Evolutionary conservation across 2,329 filamentous ascomycete species (phyloP), one percentile per base, ranked within the genome.

Genomic region (Fusarium sublunatum): DNA sequence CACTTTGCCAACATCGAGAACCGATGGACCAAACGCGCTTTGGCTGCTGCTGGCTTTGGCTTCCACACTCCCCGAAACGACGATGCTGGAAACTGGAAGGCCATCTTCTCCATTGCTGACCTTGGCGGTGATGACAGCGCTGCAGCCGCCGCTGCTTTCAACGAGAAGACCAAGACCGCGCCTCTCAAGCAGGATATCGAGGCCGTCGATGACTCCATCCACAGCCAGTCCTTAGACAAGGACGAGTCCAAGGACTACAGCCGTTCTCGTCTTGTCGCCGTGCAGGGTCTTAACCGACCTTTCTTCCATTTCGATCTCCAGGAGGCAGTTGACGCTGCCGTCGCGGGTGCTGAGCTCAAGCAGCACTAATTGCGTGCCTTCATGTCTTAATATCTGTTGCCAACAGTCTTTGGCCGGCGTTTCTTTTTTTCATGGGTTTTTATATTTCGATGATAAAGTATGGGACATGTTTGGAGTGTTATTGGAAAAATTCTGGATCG

Each of bases 51-150:
- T 4, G 83, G 83, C 1, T 86, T 86, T 59, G 84, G 84, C 8
- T 77, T 73, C 68, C 73, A 73, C 10, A 75, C 74, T 6, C 77
- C 69, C 9, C 70, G 61, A 6, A 24, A 68, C 9, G 66, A 72
- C 15, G 59, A 61, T 12, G 48, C 72, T 3, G 71, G 70, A 13
- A 69, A 75, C 19, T 77, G 75, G 75, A 93, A 92, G 77, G 91
- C 92, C 22, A 93, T 98, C 68, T 98, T 97, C 83, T 92, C 88
- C 72, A 93, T 98, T 31, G 92, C 94, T 1, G 92, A 97, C 72
- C 87, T 96, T 47, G 88, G 92, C 57, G 90, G 93, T 9, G 79
- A 81, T 2, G 80, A 88, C 53, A 92, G 89, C 15, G 91, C 90
- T 1, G 69, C 74, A 8, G 66, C 66, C 11, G 72, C 72, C 25